Base-by-base conservation (phyloP, 2,329 filamentous ascomycete genomes). In the Aspergillus japonicus region DNA sequence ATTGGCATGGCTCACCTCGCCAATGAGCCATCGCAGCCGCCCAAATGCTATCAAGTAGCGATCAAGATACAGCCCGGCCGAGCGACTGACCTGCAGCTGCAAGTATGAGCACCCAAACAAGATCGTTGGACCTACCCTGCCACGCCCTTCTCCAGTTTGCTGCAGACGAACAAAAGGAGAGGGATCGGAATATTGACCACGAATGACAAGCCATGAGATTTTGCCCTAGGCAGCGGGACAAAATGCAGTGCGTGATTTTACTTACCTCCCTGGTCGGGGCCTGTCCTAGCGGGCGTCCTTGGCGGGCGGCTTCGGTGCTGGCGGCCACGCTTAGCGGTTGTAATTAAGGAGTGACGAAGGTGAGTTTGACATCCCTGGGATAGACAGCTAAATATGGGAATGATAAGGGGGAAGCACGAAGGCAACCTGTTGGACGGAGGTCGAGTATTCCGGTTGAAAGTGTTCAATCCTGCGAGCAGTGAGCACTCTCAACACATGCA, bases 1-100 rank as follows among this genome's bases (percentile, higher is more conserved):
- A 56, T 62, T 65, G 67, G 66, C 63, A 63, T 63, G 59, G 57
- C 59, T 64, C 63, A 61, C 56, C 54, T 55, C 50, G 47, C 50
- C 54, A 51, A 54, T 59, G 50, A 54, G 50, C 50, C 44, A 53
- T 50, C 47, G 33, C 57, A 60, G 24, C 53, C 19, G 63, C 62
- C 48, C 39, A 39, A 50, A 50, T 48, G 31, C 26, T 24, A 56
- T 39, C 54, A 47, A 61, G 59, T 60, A 24, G 21, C 21, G 57
- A 51, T 54, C 49, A 52, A 49, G n/a, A 55, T 26, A 33, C 35
- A 16, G 44, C 42, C 26, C 47, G 49, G 49, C 44, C 48, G 24
- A 51, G 47, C 53, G 52, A 57, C 42, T 44, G 51, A 29, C 48
- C 52, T 44, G 39, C 39, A 44, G 58, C 48, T 23, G 31, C 56